phyloP scores from a whole-genome alignment of 768 basidiomycete genomes.

The Fomitopsis pulvina region DNA sequence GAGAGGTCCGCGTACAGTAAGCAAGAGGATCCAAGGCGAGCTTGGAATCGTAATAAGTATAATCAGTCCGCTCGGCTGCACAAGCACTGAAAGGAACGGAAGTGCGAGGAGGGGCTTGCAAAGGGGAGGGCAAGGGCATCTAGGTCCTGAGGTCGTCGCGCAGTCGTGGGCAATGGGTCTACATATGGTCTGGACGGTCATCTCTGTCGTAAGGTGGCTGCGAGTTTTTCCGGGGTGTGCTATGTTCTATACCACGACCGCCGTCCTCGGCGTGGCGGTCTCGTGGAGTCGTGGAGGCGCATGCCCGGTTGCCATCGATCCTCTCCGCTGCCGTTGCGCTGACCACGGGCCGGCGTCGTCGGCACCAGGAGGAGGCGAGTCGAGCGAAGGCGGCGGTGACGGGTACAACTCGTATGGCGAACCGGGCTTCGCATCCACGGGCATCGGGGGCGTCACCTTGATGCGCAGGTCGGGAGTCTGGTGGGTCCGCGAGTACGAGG shows the following conservation, averaged over 20 bases:
- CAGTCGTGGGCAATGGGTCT: not conserved
- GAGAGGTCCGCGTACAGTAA: not conserved
- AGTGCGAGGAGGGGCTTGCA: not conserved
- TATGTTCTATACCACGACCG: slow-evolving; percentile 8
- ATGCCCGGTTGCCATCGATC: slow-evolving; percentile 15
- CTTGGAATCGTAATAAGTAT: not conserved
- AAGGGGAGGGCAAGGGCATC: not conserved
- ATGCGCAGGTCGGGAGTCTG: slow-evolving; percentile 24
- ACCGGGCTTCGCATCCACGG: slow-evolving; percentile 2
- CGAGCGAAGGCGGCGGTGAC: slow-evolving; percentile 33
- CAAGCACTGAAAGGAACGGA: not conserved
- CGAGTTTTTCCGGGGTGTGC: no score
- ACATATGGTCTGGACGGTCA: not conserved
- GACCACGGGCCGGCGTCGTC: not conserved
- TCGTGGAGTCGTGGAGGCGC: slow-evolving; percentile 9
- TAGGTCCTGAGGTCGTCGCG: not conserved
- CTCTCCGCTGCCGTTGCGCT: slow-evolving; percentile 4
- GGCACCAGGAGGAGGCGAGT: slow-evolving; percentile 27
- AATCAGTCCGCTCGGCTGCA: not conserved
- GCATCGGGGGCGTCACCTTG: slow-evolving; percentile 19
- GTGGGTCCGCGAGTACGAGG: slow-evolving; percentile 20
- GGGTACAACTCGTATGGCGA: slow-evolving; percentile 30
- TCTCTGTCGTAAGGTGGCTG: no score
- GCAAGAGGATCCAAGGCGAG: not conserved
- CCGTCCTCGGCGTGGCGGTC: slow-evolving; percentile 4